Evolutionary conservation across 2,329 filamentous ascomycete genomes (phyloP).

Genomic region (Cryphonectria japonica): DNA sequence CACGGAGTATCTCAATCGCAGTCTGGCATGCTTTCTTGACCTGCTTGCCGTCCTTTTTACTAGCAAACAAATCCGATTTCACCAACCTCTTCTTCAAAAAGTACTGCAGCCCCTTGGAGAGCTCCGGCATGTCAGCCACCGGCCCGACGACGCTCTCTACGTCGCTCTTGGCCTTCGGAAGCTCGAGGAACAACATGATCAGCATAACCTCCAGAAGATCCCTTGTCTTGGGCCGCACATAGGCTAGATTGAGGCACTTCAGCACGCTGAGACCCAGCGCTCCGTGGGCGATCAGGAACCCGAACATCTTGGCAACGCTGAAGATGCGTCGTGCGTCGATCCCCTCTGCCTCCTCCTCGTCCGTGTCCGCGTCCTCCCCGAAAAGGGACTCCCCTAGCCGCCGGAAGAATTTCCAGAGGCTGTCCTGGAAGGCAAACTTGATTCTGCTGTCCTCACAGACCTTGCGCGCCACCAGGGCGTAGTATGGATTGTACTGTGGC

Average conservation of each 20-base stretch:
- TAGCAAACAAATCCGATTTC: conserved; percentile 61
- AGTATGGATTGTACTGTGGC: conserved; percentile 87
- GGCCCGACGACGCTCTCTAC: conserved; percentile 70
- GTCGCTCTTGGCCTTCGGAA: conserved; percentile 39
- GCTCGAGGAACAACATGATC: conserved; percentile 71
- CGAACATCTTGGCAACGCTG: conserved; percentile 60
- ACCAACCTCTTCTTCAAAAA: conserved; percentile 77
- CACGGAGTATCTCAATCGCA: conserved; percentile 44
- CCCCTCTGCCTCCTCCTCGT: conserved; percentile 52
- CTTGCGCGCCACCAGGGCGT: conserved; percentile 79
- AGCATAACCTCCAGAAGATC: conserved; percentile 82
- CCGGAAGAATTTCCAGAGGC: conserved; percentile 84
- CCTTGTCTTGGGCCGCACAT: conserved; percentile 74
- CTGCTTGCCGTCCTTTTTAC: conserved; percentile 51
- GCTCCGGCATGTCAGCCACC: conserved; percentile 64
- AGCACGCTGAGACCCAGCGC: conserved; percentile 54
- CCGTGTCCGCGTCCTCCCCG: conserved; percentile 63
- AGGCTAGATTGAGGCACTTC: conserved; percentile 77
- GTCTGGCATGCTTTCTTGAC: conserved; percentile 53
- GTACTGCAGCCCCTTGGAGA: conserved; percentile 76
- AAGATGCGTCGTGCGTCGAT: conserved; percentile 55
- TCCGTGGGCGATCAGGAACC: conserved; percentile 52
- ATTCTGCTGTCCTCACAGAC: conserved; percentile 77
- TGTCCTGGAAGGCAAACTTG: conserved; percentile 84
- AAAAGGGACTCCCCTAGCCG: conserved; percentile 81